Evolutionary conservation across 805 yeast species (phyloP).

Genomic region (Cyberlindnera bimundalis): DNA sequence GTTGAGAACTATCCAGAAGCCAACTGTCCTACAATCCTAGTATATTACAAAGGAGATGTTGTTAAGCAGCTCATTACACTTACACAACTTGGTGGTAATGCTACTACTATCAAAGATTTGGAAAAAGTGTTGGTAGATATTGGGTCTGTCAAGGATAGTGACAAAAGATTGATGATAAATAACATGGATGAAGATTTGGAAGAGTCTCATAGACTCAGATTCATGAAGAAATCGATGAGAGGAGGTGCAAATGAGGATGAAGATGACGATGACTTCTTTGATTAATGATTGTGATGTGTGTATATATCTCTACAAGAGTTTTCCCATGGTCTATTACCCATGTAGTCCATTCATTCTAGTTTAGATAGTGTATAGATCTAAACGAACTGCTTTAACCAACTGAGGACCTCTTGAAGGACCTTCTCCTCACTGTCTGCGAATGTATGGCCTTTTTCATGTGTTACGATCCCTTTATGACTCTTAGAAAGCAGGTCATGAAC

Average conservation of each 20-base stretch:
- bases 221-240: slow-evolving; percentile 55
- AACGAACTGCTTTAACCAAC: slow-evolving; percentile 9
- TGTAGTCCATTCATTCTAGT: no score
- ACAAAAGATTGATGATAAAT: slow-evolving; percentile 61
- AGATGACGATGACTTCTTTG: slow-evolving; percentile 46
- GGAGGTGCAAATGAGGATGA: slow-evolving; percentile 39
- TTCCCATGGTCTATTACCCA: no score
- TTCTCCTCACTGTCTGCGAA: slow-evolving; percentile 13
- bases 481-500: slow-evolving; percentile 3
- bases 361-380: not conserved
- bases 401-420: slow-evolving; percentile 4
- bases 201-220: slow-evolving; percentile 50
- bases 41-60: slow-evolving; percentile 77
- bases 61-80: slow-evolving; percentile 78
- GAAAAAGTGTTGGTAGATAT: slow-evolving; percentile 67
- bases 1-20: slow-evolving; percentile 87
- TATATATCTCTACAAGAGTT: no score
- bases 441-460: slow-evolving; percentile 13
- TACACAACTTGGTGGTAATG: slow-evolving; percentile 79
- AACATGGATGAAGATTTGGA: slow-evolving; percentile 58
- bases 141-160: slow-evolving; percentile 63
- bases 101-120: slow-evolving; percentile 63
- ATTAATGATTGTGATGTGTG: slow-evolving; percentile 27
- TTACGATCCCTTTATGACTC: not conserved
- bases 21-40: slow-evolving; percentile 86